Evolutionary conservation across 768 basidiomycete genomes (phyloP).

Genomic region (Pisolithus albus): DNA sequence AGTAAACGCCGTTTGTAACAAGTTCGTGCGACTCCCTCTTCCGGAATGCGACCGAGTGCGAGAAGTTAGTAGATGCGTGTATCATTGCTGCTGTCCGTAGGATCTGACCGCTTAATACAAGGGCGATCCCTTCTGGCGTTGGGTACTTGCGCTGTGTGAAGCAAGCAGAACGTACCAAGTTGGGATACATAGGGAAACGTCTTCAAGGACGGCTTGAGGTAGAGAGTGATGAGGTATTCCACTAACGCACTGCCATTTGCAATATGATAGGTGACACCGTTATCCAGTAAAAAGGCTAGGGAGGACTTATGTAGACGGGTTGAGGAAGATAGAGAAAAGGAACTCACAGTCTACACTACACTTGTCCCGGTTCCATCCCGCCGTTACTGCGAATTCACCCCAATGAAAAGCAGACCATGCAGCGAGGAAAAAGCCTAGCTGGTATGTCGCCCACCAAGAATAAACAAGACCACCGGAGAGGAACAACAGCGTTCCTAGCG

Average conservation of each 20-base stretch:
- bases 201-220: conserved; percentile 63
- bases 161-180: conserved; percentile 40
- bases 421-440: conserved; percentile 77
- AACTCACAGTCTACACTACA: conserved; percentile 87
- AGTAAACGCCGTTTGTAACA: conserved; percentile 86
- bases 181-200: conserved; percentile 47
- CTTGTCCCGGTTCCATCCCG: conserved; percentile 91
- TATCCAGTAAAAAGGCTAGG: conserved; percentile 88
- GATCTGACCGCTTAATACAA: conserved; percentile 66
- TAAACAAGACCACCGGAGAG: conserved; percentile 36
- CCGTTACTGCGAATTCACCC: conserved; percentile 91
- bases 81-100: conserved; percentile 94
- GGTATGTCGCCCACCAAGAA: conserved; percentile 62
- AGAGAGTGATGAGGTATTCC: conserved; percentile 73
- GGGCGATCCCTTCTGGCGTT: conserved; percentile 44
- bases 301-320: conserved; percentile 2
- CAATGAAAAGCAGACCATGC: conserved; percentile 88
- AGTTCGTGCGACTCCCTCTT: conserved; percentile 72
- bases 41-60: conserved; percentile 73
- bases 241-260: conserved; percentile 72
- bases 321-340: conserved; percentile 2
- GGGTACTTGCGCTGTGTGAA: background rate
- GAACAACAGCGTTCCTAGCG: conserved; percentile 49
- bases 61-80: conserved; percentile 89
- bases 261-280: conserved; percentile 76